A percentile compares a stretch with the other conserved stretches of the same genome.
phyloP scores from a whole-genome alignment of 768 basidiomycete species.

The Leccinum subtestaceum region DNA sequence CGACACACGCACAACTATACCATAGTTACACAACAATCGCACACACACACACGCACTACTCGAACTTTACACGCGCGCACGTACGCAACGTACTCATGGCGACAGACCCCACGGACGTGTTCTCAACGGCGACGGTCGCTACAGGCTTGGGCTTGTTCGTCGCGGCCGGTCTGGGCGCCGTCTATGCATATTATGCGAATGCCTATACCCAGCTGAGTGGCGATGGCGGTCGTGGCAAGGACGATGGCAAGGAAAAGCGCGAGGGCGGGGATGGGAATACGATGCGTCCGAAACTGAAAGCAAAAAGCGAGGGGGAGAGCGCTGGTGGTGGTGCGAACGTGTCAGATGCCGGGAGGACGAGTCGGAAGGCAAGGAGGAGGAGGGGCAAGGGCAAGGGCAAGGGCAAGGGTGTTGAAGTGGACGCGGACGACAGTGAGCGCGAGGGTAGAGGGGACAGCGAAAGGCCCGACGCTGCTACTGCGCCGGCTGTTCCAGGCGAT shows the following conservation, averaged over 20 bases:
- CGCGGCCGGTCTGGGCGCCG: constrained; percentile 15
- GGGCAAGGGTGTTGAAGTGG: neutral
- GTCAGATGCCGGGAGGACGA: neutral
- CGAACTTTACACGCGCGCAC: neutral
- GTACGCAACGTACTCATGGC: constrained; percentile 34
- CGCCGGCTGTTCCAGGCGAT: constrained; percentile 11
- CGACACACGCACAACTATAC: neutral
- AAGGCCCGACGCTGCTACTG: neutral
- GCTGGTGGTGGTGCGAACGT: neutral
- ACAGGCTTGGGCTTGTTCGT: constrained; percentile 32
- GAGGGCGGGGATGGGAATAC: neutral
- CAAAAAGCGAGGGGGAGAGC: neutral
- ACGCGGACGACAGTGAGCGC: neutral
- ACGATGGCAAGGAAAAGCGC: neutral
- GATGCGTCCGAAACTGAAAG: neutral
- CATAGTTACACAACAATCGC: neutral
- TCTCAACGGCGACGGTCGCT: constrained; percentile 29
- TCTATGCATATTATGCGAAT: constrained; percentile 14
- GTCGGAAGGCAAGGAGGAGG: neutral
- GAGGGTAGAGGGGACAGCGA: too few species aligned
- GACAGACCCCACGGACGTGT: constrained; percentile 42
- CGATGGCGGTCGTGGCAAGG: neutral
- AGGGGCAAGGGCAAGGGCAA: neutral
- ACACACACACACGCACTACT: neutral
- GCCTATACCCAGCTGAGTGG: neutral